These are phyloP conservation scores for Leccinellum luteum DNA, from an alignment of 768 basidiomycete genomes.

Conservation along the genomic window DNA sequence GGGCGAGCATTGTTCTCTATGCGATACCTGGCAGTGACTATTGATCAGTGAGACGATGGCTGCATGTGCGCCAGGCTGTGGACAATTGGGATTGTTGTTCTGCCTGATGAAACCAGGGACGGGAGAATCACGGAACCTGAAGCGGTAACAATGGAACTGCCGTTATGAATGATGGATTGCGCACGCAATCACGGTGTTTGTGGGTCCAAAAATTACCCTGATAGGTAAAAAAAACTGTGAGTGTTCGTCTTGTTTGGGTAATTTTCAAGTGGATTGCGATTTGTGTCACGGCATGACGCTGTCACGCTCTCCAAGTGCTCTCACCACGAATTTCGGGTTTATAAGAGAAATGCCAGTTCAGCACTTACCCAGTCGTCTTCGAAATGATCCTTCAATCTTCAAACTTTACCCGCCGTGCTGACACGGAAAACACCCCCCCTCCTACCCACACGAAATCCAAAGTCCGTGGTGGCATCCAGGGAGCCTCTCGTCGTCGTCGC, in stretches of 20 bases:
- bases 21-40: not conserved
- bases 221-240: constrained; percentile 10
- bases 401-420: constrained; percentile 20
- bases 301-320: constrained; percentile 23
- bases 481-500: constrained; percentile 40
- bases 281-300: constrained; percentile 27
- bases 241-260: constrained; percentile 16
- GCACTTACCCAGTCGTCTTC: not conserved
- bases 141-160: not conserved
- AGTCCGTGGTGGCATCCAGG: constrained; percentile 31
- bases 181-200: constrained; percentile 16
- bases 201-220: constrained; percentile 32
- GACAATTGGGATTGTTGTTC: constrained; percentile 4
- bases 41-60: no score
- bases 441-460: constrained; percentile 19
- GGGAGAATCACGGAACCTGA: not conserved
- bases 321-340: constrained; percentile 15
- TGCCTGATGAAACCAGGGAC: not conserved
- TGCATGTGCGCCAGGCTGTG: not conserved
- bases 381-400: constrained; percentile 26
- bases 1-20: not conserved
- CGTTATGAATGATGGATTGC: constrained; percentile 27
- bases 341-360: constrained; percentile 20
- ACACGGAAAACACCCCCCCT: constrained; percentile 37
- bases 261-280: constrained; percentile 30